Evolutionary conservation across 345 rosid genomes (phyloP), one percentile per base, ranked within the genome.

Genomic region (Dipteronia sinensis): DNA sequence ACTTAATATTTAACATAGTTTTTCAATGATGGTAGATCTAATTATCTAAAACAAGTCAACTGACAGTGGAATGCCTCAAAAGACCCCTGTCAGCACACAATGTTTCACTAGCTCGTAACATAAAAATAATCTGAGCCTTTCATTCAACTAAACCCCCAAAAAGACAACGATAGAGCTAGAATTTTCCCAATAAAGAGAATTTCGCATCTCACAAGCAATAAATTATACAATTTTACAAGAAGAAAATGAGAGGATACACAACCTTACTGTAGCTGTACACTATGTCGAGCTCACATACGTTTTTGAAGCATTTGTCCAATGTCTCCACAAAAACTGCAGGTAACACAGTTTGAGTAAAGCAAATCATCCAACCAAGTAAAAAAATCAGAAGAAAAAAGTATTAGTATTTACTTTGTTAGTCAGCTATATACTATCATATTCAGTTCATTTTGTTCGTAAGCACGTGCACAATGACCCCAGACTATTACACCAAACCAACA

Each of bases 291-390:
- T 96, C 97, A 29, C 97, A 91, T 58, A 94, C 98, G 85, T 96
- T 91, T 83, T 86, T 91, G 93, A 94, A 92, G 97, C 99, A 96
- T 85, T 90, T 96, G 88, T 96, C 99, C 83, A 96, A 84, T 9
- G 98, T 91, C 86, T 94, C 98, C 83, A 92, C 99, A 83, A 91
- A 86, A 86, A 96, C 99, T 96, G 95, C 76, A 83, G 82, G 72
- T 73, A 82, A 11, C 64, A 81, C 17, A 82, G 75, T 38, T 22
- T 15, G 31, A 64, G 67, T 79, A 11, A 84, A 75, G 19, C 64
- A 79, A 56, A 72, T 64, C 67, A 73, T 78, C 59, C 83, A 46
- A 69, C 40, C 40, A 77, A 20, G 29, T 20, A 10, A 70, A 40
- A 59, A 47, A 70, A 16, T 59, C 20, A 47, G 71, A 67, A 27